Evolutionary conservation across 2,329 filamentous ascomycete genomes (phyloP).

Genomic region (Aspergillus brasiliensis): DNA sequence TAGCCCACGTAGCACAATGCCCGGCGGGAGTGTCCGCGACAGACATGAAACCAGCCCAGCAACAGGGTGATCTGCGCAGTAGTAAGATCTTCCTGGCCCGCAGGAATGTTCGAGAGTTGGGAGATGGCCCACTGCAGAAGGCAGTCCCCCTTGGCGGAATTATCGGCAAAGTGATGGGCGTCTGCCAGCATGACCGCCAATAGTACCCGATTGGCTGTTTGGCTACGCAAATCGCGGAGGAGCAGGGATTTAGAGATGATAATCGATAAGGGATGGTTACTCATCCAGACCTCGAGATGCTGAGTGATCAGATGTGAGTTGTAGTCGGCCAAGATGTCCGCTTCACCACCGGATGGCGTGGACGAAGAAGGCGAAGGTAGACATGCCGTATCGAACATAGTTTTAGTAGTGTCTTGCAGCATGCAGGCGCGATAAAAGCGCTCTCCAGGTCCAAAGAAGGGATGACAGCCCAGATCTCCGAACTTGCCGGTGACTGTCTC

Average conservation of each 20-base stretch:
- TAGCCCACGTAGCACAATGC: constrained; percentile 7
- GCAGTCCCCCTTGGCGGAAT: neutral
- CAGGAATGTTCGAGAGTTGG: neutral
- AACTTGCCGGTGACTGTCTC: neutral
- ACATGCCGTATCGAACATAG: neutral
- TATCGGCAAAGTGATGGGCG: constrained; percentile 1
- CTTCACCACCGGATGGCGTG: neutral
- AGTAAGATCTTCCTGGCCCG: neutral
- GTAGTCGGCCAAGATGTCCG: neutral
- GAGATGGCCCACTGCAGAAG: neutral
- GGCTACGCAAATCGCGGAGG: neutral
- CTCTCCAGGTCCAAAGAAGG: neutral
- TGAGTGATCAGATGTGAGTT: neutral
- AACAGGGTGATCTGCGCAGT: constrained; percentile 1
- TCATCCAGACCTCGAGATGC: constrained; percentile 8
- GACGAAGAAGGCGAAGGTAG: neutral
- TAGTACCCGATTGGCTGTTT: neutral
- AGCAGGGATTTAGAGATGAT: constrained; percentile 7
- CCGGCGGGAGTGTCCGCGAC: neutral
- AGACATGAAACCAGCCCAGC: constrained; percentile 6
- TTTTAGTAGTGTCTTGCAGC: neutral
- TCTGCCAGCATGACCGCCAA: constrained; percentile 8
- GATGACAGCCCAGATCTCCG: neutral
- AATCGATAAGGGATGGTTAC: constrained; percentile 6
- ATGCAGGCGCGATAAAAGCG: neutral